A percentile compares a stretch with the other conserved stretches of the same genome.
Evolutionary conservation across 2,329 filamentous ascomycete species (phyloP).

Genomic region (Beauveria rudraprayagi): DNA sequence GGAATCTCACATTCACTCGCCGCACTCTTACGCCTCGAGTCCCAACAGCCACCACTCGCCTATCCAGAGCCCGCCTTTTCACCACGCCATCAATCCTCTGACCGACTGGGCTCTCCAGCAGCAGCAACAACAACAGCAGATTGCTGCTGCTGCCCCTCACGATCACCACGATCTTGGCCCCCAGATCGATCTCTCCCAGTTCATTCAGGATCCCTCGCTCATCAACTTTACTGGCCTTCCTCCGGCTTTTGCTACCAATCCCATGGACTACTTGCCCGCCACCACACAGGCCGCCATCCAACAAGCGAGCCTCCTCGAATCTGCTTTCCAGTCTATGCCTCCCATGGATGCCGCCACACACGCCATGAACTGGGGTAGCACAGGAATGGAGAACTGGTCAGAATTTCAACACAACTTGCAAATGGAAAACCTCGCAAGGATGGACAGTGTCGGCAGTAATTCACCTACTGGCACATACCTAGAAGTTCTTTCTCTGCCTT

Average conservation of each 20-base stretch:
- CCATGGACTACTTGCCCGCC: conserved; percentile 53
- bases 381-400: conserved; percentile 66
- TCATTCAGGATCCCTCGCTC: conserved; percentile 50
- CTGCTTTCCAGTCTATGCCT: conserved; percentile 51
- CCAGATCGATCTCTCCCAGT: conserved; percentile 40
- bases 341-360: conserved; percentile 48
- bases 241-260: conserved; percentile 42
- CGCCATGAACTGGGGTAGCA: conserved; percentile 49
- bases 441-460: conserved; percentile 37
- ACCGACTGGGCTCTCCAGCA: conserved; percentile 56
- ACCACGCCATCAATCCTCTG: conserved; percentile 42
- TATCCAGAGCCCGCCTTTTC: conserved; percentile 47
- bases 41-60: conserved; percentile 42
- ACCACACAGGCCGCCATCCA: conserved; percentile 58
- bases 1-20: conserved; percentile 39
- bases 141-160: conserved; percentile 10
- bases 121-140: conserved; percentile 36
- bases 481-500: conserved; percentile 74
- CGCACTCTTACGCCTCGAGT: conserved; percentile 43
- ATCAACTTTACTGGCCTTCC: conserved; percentile 47
- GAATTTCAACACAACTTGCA: conserved; percentile 61
- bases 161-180: conserved; percentile 26
- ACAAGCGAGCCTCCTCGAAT: conserved; percentile 50
- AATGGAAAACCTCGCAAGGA: conserved; percentile 38
- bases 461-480: conserved; percentile 53